Conservation (phyloP, 345 rosid species). For the Anastatica hierochuntica region DNA sequence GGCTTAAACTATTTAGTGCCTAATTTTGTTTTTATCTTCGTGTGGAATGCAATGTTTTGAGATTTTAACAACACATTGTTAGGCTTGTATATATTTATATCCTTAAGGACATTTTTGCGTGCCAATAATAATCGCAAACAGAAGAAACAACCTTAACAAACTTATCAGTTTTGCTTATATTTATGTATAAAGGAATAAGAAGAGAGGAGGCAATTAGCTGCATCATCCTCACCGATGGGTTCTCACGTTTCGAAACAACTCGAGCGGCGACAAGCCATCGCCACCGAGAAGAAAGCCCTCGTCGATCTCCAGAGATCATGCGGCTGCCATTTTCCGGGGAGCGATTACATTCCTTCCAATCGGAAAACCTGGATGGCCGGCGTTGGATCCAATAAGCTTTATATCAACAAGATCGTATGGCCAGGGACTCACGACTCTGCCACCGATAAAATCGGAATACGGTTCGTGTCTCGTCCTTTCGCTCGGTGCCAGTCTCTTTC, state of each 20-base stretch:
- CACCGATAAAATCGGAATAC: slow-evolving; percentile 72
- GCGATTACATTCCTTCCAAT: slow-evolving; percentile 49
- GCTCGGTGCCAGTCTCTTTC: slow-evolving; percentile 86
- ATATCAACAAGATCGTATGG: slow-evolving; percentile 70
- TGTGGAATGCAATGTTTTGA: too few relatives aligned
- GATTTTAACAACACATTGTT: too few relatives aligned
- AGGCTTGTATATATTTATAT: too few relatives aligned
- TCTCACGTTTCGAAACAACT: slow-evolving; percentile 42
- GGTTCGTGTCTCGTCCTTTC: slow-evolving; percentile 58
- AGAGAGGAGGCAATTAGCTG: too few relatives aligned
- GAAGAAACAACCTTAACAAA: too few relatives aligned
- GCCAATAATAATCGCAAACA: too few relatives aligned
- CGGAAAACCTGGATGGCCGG: slow-evolving; percentile 72
- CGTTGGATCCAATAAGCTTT: slow-evolving; percentile 49
- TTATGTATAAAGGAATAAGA: too few relatives aligned
- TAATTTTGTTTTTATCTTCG: too few relatives aligned
- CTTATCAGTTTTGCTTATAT: too few relatives aligned
- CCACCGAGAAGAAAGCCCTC: slow-evolving; percentile 44
- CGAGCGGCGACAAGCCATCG: slow-evolving; percentile 38
- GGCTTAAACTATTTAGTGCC: too few relatives aligned
- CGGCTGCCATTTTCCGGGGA: slow-evolving; percentile 55
- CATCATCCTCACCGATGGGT: too few relatives aligned
- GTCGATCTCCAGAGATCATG: slow-evolving; percentile 36
- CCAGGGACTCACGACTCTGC: slow-evolving; percentile 97
- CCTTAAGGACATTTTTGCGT: too few relatives aligned